Conservation (phyloP, 345 rosid genomes). For the Brassica nigra region DNA sequence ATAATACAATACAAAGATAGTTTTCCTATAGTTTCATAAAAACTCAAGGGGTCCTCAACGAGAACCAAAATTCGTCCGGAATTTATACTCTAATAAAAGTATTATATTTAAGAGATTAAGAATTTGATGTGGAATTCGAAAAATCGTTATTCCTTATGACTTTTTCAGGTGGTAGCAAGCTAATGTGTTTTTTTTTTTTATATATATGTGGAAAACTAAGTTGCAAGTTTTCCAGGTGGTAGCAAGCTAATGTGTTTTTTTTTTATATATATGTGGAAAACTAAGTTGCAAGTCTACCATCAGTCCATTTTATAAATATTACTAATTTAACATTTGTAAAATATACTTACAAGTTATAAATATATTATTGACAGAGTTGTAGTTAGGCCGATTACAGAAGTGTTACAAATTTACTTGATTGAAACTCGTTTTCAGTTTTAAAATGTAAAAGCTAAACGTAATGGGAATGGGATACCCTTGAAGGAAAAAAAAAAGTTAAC, state of each 20-base stretch:
- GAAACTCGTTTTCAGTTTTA: not conserved
- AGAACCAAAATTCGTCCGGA: not conserved
- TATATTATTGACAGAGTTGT: not conserved
- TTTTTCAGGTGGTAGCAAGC: no score
- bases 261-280: not conserved
- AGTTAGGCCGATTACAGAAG: not conserved
- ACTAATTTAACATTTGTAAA: not conserved
- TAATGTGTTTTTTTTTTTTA: no score
- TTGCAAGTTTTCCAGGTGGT: not conserved
- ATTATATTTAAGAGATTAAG: no score
- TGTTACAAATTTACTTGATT: not conserved
- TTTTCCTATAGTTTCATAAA: constrained; percentile 21
- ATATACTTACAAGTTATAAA: not conserved
- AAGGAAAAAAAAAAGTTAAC: not conserved
- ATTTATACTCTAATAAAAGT: not conserved
- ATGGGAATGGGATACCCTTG: not conserved
- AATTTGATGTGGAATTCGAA: no score
- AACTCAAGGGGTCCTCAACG: constrained; percentile 8
- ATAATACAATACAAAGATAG: constrained; percentile 14
- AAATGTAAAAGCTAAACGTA: not conserved
- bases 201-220: not conserved
- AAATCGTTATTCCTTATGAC: no score
- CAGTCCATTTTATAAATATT: not conserved
- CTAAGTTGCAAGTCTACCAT: not conserved
- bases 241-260: no score